A percentile compares a stretch with the other conserved stretches of the same genome.
Evolutionary conservation across 768 basidiomycete species (phyloP).

Genomic region (Stropharia rugosoannulata): DNA sequence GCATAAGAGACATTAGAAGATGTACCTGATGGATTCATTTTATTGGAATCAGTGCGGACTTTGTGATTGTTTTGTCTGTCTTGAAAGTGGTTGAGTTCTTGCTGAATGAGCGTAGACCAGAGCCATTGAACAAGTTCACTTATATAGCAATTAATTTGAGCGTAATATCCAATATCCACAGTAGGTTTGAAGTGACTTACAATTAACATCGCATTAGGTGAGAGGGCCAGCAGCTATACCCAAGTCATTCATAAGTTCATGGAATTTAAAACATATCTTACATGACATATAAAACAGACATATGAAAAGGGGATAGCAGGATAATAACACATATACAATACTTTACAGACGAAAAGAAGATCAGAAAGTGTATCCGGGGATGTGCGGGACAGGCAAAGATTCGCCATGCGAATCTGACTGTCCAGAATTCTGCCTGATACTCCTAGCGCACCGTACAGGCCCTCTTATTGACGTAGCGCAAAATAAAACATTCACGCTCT

Average conservation of each 20-base stretch:
- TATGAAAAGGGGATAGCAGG: background rate
- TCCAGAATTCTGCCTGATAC: background rate
- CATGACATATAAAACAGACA: background rate
- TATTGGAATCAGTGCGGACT: conserved; percentile 28
- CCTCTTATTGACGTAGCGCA: no score
- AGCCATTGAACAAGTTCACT: conserved; percentile 27
- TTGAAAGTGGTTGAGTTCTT: conserved; percentile 17
- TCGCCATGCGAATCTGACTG: background rate
- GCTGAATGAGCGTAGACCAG: conserved; percentile 25
- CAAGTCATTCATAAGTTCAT: background rate
- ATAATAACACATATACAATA: background rate
- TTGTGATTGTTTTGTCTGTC: conserved; percentile 22
- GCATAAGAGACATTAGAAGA: conserved; percentile 31
- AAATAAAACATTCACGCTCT: no score
- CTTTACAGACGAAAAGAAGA: no score
- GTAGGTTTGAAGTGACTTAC: no score
- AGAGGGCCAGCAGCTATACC: background rate
- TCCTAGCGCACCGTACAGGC: conserved; percentile 1
- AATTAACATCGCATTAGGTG: no score
- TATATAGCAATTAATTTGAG: no score
- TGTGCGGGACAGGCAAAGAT: background rate
- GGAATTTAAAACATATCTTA: background rate
- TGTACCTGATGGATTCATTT: conserved; percentile 33
- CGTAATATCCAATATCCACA: no score
- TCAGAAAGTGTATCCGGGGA: background rate